Evolutionary conservation across 2,329 filamentous ascomycete genomes (phyloP).

Genomic region (Penicillium sp.): DNA sequence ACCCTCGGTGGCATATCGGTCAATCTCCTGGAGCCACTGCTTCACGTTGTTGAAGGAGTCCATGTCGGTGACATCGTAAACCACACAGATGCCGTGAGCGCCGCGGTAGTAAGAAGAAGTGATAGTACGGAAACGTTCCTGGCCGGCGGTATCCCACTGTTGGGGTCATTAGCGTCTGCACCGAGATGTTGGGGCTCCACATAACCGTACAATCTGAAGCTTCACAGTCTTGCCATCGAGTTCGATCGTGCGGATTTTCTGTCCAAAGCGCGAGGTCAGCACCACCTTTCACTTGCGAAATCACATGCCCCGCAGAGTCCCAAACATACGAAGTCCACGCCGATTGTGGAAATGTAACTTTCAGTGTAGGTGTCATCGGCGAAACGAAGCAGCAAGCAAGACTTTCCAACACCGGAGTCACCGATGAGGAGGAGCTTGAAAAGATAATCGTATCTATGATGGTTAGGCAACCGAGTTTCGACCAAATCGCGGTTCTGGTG

Average conservation of each 20-base stretch:
- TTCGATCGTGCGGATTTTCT: slow-evolving; percentile 99
- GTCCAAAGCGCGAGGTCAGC: slow-evolving; percentile 22
- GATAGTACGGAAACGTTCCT: slow-evolving; percentile 99
- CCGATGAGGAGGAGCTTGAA: slow-evolving; percentile 99
- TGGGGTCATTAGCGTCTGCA: slow-evolving; percentile 19
- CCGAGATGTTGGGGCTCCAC: not conserved
- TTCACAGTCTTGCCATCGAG: slow-evolving; percentile 99
- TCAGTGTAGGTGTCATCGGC: slow-evolving; percentile 99
- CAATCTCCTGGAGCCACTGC: slow-evolving; percentile 99
- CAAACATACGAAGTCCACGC: slow-evolving; percentile 89
- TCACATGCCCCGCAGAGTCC: slow-evolving; percentile 7
- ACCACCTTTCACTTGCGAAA: slow-evolving; percentile 6
- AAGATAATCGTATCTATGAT: slow-evolving; percentile 95
- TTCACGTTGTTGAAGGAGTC: slow-evolving; percentile 99
- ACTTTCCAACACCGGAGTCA: slow-evolving; percentile 99
- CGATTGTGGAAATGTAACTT: slow-evolving; percentile 99
- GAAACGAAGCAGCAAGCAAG: slow-evolving; percentile 94
- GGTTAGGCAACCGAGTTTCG: slow-evolving; percentile 28
- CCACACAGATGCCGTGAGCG: slow-evolving; percentile 98
- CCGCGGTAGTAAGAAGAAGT: slow-evolving; percentile 99
- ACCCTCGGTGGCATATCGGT: slow-evolving; percentile 97
- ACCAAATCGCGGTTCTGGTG: slow-evolving; percentile 8
- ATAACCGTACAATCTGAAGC: slow-evolving; percentile 80
- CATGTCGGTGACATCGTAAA: slow-evolving; percentile 99
- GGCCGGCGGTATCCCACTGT: slow-evolving; percentile 98